These are phyloP conservation scores for Thermomyces lanuginosus DNA, from an alignment of 2,329 filamentous ascomycete genomes.

Conservation along the genomic window DNA sequence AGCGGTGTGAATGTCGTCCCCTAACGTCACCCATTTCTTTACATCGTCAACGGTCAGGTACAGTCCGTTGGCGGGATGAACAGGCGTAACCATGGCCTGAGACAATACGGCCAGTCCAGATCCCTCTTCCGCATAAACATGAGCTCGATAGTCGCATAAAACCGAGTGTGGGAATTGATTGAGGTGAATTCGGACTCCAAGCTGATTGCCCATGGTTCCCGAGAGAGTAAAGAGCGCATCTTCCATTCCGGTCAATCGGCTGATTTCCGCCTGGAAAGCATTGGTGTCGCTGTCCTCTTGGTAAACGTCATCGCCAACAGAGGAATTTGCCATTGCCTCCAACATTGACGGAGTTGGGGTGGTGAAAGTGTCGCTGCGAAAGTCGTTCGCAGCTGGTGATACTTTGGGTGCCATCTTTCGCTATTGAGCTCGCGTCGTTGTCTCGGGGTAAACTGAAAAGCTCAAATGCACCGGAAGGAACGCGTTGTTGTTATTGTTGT, in stretches of 20 bases:
- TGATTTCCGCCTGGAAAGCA: conserved; percentile 5
- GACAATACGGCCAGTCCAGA: conserved; percentile 4
- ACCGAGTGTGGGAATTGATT: conserved; percentile 4
- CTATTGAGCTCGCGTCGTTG: too few species aligned
- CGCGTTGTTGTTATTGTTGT: too few species aligned
- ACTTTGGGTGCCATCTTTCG: too few species aligned
- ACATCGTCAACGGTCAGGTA: conserved; percentile 36
- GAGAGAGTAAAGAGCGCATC: conserved; percentile 4
- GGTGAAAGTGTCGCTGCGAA: conserved; percentile 6
- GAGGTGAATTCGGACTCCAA: conserved; percentile 4
- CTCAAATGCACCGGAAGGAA: too few species aligned
- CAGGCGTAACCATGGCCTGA: conserved; percentile 5
- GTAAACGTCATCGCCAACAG: conserved; percentile 5
- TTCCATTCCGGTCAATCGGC: conserved; percentile 4
- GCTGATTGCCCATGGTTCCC: conserved; percentile 4
- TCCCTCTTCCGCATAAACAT: conserved; percentile 4
- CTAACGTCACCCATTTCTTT: conserved; percentile 41
- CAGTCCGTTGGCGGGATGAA: conserved; percentile 4
- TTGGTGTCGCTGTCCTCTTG: conserved; percentile 4
- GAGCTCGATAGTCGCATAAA: conserved; percentile 4
- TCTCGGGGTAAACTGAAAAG: too few species aligned
- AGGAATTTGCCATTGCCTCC: conserved; percentile 3
- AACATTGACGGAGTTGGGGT: conserved; percentile 6
- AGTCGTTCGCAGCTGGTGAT: conserved; percentile 5
- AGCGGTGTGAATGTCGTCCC: conserved; percentile 55